phyloP scores from a whole-genome alignment of 768 basidiomycete genomes.

The Russula sp. region DNA sequence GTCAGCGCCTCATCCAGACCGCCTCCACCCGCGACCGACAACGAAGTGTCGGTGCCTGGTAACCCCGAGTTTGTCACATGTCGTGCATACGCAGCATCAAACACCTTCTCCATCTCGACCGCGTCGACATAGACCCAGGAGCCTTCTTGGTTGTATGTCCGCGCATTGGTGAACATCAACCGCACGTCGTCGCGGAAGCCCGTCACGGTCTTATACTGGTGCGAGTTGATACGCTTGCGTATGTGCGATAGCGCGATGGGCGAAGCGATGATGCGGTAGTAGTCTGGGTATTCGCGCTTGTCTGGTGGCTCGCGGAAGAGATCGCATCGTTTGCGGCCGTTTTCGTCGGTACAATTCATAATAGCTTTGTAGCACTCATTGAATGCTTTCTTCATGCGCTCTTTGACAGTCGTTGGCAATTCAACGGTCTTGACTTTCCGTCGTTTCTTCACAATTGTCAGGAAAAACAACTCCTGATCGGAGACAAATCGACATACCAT shows the following conservation, averaged over 20 bases:
- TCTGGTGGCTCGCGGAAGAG: conserved; percentile 87
- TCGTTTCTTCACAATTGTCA: conserved; percentile 60
- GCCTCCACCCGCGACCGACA: conserved; percentile 46
- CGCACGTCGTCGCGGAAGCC: conserved; percentile 77
- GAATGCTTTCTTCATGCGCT: conserved; percentile 83
- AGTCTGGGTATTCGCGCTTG: conserved; percentile 86
- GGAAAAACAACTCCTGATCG: not conserved
- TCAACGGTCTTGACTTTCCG: conserved; percentile 71
- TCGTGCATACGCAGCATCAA: conserved; percentile 66
- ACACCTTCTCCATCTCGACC: conserved; percentile 89
- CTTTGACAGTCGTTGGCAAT: conserved; percentile 54
- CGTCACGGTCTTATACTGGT: conserved; percentile 70
- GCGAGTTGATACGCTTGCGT: conserved; percentile 66
- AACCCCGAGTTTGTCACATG: conserved; percentile 64
- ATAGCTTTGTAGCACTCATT: conserved; percentile 74
- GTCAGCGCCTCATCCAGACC: conserved; percentile 68
- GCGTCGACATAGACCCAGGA: conserved; percentile 95
- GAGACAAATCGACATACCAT: conserved; percentile 44
- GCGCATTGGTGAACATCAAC: conserved; percentile 92
- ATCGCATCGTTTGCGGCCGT: conserved; percentile 77
- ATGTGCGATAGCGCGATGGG: conserved; percentile 89
- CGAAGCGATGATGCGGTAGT: conserved; percentile 81
- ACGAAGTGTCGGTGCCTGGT: conserved; percentile 60
- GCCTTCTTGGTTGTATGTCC: conserved; percentile 90
- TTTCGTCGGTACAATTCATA: conserved; percentile 63